A percentile compares a stretch with the other conserved stretches of the same genome.
These are phyloP conservation scores for Chaetomium sp. DNA, from an alignment of 2,329 filamentous ascomycete species.

Conservation along the genomic window DNA sequence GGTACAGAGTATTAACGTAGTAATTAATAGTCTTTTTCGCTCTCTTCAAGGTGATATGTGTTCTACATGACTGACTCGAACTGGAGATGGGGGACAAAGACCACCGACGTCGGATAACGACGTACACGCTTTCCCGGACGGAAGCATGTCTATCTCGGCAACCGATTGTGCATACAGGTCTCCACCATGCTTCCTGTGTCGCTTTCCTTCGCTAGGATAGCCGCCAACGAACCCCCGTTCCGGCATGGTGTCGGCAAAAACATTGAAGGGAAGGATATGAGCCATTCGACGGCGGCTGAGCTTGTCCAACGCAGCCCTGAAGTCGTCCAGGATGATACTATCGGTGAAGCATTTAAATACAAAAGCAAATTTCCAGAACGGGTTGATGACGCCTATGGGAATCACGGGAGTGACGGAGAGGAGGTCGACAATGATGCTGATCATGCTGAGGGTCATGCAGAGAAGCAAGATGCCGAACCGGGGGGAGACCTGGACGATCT, in stretches of 20 bases:
- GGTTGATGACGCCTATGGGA: conserved; percentile 52
- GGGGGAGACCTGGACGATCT: conserved; percentile 54
- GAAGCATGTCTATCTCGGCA: not conserved
- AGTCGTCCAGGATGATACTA: conserved; percentile 60
- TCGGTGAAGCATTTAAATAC: conserved; percentile 64
- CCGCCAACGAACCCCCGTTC: not conserved
- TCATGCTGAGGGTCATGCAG: conserved; percentile 54
- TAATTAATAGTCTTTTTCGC: too few species aligned
- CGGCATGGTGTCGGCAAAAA: not conserved
- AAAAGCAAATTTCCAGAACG: conserved; percentile 57
- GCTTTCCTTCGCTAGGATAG: not conserved
- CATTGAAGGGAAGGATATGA: conserved; percentile 10
- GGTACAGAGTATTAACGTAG: too few species aligned
- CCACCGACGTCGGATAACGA: conserved; percentile 2
- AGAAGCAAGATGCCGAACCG: conserved; percentile 57
- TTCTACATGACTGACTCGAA: not conserved
- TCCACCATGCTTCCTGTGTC: not conserved
- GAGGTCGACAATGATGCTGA: conserved; percentile 56
- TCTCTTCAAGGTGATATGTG: not conserved
- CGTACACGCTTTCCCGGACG: not conserved
- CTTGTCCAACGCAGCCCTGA: conserved; percentile 51
- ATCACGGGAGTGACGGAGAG: conserved; percentile 50
- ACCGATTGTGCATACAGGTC: not conserved
- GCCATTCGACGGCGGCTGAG: conserved; percentile 12
- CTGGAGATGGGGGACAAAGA: conserved; percentile 6